phyloP scores from a whole-genome alignment of 768 basidiomycete species.

The Zangia roseola region DNA sequence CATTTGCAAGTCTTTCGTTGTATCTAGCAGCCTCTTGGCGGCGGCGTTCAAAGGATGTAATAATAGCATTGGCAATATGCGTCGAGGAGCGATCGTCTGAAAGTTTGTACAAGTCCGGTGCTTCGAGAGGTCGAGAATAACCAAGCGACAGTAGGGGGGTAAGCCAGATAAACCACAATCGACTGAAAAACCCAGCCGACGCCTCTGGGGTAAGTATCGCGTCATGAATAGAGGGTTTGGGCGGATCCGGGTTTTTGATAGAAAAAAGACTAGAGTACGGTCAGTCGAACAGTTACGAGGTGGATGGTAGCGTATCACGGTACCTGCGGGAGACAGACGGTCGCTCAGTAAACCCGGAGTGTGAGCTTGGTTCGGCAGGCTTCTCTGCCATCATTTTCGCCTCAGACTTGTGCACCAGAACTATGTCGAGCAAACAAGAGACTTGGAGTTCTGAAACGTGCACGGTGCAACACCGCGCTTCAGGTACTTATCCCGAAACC shows the following conservation, averaged over 20 bases:
- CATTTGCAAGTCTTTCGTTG: conserved; percentile 65
- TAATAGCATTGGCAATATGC: conserved; percentile 60
- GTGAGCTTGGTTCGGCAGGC: neutral
- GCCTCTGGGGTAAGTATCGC: conserved; percentile 64
- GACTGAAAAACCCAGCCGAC: conserved; percentile 55
- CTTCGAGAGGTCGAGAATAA: conserved; percentile 78
- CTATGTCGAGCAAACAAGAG: too few relatives aligned
- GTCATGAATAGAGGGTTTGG: conserved; percentile 57
- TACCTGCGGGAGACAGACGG: conserved; percentile 2
- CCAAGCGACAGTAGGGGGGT: conserved; percentile 70
- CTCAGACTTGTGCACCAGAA: too few relatives aligned
- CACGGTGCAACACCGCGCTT: too few relatives aligned
- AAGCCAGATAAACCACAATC: conserved; percentile 75
- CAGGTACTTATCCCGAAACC: too few relatives aligned
- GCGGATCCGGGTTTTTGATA: conserved; percentile 22
- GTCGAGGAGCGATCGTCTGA: conserved; percentile 59
- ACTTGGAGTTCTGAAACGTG: too few relatives aligned
- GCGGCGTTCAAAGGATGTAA: conserved; percentile 62
- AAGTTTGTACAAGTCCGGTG: conserved; percentile 78
- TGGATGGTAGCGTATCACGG: neutral
- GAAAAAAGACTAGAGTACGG: conserved; percentile 7
- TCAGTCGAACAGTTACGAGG: neutral
- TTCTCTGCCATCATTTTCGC: neutral
- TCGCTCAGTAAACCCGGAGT: neutral
- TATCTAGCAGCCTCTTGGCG: conserved; percentile 59